Conservation (phyloP, 2,329 filamentous ascomycete species). For the Neospermospora avenae region DNA sequence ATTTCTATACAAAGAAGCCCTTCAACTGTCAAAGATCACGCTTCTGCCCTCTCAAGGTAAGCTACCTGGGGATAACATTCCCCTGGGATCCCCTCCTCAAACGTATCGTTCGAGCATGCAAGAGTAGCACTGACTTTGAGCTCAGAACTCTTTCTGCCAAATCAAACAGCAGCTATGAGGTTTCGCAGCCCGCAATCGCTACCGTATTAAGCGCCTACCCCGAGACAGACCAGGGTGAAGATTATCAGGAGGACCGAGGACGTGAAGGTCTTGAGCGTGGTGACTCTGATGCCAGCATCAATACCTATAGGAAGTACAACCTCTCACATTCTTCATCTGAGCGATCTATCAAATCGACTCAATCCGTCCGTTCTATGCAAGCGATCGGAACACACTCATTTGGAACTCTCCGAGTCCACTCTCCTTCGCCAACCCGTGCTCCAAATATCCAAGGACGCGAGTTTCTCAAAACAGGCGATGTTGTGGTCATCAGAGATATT, state of each 20-base stretch:
- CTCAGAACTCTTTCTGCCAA: slow-evolving; percentile 23
- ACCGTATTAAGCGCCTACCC: slow-evolving; percentile 8
- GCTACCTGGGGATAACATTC: neutral
- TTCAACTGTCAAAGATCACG: slow-evolving; percentile 24
- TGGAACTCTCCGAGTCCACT: slow-evolving; percentile 42
- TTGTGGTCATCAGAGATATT: slow-evolving; percentile 50
- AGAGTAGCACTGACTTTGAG: neutral
- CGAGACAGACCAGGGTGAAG: neutral
- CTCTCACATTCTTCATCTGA: slow-evolving; percentile 29
- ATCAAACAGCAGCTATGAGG: slow-evolving; percentile 22
- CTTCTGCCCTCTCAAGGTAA: slow-evolving; percentile 20
- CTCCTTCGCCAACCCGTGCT: slow-evolving; percentile 25
- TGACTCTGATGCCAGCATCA: slow-evolving; percentile 18
- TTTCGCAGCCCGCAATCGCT: slow-evolving; percentile 9
- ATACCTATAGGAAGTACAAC: slow-evolving; percentile 14
- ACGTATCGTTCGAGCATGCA: neutral
- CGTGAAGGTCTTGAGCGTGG: neutral
- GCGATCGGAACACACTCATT: slow-evolving; percentile 39
- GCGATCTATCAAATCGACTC: slow-evolving; percentile 33
- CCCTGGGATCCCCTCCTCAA: neutral
- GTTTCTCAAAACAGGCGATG: slow-evolving; percentile 41
- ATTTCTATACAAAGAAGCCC: slow-evolving; percentile 27
- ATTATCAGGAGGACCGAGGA: slow-evolving; percentile 7
- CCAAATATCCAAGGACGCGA: slow-evolving; percentile 19
- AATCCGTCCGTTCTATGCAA: slow-evolving; percentile 35